Conservation (phyloP, 257 asterid genomes). For the Penstemon newberryi region DNA sequence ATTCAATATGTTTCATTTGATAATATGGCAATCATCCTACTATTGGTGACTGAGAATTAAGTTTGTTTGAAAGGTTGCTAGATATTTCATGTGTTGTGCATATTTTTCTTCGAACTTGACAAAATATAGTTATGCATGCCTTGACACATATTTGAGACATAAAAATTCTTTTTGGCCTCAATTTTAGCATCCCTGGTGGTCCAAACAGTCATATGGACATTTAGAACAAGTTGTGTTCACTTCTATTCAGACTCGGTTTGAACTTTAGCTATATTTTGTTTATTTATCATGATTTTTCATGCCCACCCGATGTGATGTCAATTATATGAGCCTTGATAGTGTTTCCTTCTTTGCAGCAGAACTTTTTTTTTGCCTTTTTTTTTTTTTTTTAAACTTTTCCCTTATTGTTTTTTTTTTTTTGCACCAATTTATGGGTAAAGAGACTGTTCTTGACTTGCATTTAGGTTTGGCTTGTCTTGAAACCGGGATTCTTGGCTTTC, state of each 20-base stretch:
- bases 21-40: not conserved
- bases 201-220: not conserved
- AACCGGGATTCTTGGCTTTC: constrained; percentile 89
- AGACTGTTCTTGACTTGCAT: constrained; percentile 28
- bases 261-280: constrained; percentile 7
- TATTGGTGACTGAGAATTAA: not conserved
- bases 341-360: constrained; percentile 14
- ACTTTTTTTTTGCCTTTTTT: constrained; percentile 3
- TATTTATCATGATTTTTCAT: constrained; percentile 11
- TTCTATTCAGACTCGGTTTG: not conserved
- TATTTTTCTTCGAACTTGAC: not conserved
- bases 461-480: constrained; percentile 94
- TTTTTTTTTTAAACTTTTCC: not conserved
- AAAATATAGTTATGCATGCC: not conserved
- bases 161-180: not conserved
- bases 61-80: not conserved
- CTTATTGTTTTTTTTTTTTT: constrained; percentile 7
- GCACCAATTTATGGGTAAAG: constrained; percentile 13
- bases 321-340: not conserved
- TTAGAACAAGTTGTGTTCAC: not conserved
- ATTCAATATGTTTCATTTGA: constrained; percentile 8
- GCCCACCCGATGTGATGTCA: not conserved
- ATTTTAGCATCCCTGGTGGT: too few relatives aligned
- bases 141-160: not conserved
- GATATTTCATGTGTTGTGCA: constrained; percentile 4